Percentiles rank a stretch among this genome's conserved stretches.
Evolutionary conservation across 176 grass and related monocot genomes (phyloP).

Genomic region (Zoysia japonica): DNA sequence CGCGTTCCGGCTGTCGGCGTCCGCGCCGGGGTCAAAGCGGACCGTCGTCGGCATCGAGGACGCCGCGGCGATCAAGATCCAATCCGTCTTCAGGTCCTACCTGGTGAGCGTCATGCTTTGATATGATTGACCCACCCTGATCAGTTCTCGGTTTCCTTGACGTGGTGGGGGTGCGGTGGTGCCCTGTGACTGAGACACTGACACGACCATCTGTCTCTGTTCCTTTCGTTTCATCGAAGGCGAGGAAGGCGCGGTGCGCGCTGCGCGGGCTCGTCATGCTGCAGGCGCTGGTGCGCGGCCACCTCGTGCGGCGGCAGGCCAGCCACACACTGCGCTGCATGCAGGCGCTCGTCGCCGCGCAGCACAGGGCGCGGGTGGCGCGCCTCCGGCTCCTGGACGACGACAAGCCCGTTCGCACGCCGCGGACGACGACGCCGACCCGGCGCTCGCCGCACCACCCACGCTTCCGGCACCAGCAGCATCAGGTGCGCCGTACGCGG

Average conservation of each 20-base stretch:
- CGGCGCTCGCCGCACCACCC: constrained; percentile 62
- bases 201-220: background rate
- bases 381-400: constrained; percentile 53
- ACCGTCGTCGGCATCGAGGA: constrained; percentile 56
- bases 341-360: constrained; percentile 78
- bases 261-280: constrained; percentile 79
- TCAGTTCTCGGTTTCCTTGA: background rate
- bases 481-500: constrained; percentile 13
- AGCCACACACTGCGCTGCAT: constrained; percentile 76
- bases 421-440: constrained; percentile 20
- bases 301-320: constrained; percentile 73
- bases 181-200: background rate
- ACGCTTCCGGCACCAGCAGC: constrained; percentile 44
- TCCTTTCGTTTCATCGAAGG: constrained; percentile 29
- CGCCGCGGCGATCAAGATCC: constrained; percentile 77
- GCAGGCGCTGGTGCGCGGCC: constrained; percentile 80
- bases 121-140: background rate
- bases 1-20: constrained; percentile 46
- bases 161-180: background rate
- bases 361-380: constrained; percentile 50
- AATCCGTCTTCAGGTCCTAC: constrained; percentile 74
- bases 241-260: constrained; percentile 83
- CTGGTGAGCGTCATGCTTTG: constrained; percentile 39
- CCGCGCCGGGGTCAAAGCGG: constrained; percentile 46
- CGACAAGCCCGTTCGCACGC: constrained; percentile 39